Conservation (phyloP, 2,329 filamentous ascomycete species). For the Aspergillus uvarum region DNA sequence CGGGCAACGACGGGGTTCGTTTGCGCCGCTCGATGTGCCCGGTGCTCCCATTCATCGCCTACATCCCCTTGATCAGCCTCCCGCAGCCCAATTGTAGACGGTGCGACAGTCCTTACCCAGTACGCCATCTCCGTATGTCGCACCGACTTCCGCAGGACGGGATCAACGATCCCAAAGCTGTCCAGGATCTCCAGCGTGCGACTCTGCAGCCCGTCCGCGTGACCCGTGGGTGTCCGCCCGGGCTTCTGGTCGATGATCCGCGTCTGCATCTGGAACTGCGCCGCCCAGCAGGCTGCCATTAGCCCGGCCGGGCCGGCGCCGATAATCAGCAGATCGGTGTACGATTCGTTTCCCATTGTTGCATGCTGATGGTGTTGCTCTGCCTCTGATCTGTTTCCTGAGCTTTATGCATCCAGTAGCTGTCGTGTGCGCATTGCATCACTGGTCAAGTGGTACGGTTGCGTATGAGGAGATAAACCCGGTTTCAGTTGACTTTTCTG, state of each 20-base stretch:
- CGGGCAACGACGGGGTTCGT: not conserved
- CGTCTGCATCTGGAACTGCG: conserved; percentile 17
- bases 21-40: conserved; percentile 11
- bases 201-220: conserved; percentile 59
- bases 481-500: too few relatives aligned
- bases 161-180: conserved; percentile 60
- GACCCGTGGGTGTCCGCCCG: conserved; percentile 29
- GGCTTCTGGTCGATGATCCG: conserved; percentile 24
- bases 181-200: conserved; percentile 72
- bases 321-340: conserved; percentile 6
- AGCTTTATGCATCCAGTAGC: not conserved
- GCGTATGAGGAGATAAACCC: too few relatives aligned
- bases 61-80: not conserved
- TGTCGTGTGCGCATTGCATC: not conserved
- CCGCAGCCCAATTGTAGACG: too few relatives aligned
- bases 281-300: conserved; percentile 20
- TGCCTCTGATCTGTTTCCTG: not conserved
- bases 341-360: not conserved
- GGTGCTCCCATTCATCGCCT: conserved; percentile 7
- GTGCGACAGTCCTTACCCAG: conserved; percentile 11
- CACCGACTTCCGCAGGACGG: conserved; percentile 4
- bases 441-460: not conserved
- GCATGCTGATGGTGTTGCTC: not conserved
- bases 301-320: conserved; percentile 12
- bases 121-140: conserved; percentile 13